These are phyloP conservation scores for Globisporangium sylvaticum DNA, from an alignment of 352 stramenopile genomes.

Conservation along the genomic window DNA sequence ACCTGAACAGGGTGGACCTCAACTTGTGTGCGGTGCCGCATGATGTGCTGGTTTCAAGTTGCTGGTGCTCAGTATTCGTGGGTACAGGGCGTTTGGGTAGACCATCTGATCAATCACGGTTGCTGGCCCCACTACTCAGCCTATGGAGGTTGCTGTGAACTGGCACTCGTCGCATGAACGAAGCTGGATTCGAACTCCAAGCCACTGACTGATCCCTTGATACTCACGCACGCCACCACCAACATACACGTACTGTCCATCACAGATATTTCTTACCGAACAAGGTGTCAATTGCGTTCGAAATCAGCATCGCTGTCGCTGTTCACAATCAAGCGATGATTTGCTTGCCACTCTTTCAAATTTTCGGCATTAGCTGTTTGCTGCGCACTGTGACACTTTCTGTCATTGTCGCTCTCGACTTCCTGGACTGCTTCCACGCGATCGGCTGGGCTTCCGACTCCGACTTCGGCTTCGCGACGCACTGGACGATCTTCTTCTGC, in stretches of 20 bases:
- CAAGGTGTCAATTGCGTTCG: neutral
- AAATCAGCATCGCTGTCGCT: neutral
- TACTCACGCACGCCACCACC: neutral
- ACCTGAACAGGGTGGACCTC: neutral
- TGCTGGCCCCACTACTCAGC: neutral
- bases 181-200: neutral
- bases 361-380: neutral
- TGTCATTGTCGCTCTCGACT: neutral
- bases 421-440: neutral
- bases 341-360: neutral
- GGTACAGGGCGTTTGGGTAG: neutral
- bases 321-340: neutral
- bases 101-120: no score
- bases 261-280: neutral
- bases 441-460: neutral
- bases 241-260: neutral
- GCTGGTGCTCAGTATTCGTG: neutral
- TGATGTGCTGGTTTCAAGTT: neutral
- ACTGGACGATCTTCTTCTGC: neutral
- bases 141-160: neutral
- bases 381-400: neutral
- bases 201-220: neutral
- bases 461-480: neutral
- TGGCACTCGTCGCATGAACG: neutral
- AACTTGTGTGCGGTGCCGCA: neutral